Percentiles rank a stretch among this genome's conserved stretches.
phyloP scores from a whole-genome alignment of 2,329 filamentous ascomycete genomes.

The Claviceps pusilla region DNA sequence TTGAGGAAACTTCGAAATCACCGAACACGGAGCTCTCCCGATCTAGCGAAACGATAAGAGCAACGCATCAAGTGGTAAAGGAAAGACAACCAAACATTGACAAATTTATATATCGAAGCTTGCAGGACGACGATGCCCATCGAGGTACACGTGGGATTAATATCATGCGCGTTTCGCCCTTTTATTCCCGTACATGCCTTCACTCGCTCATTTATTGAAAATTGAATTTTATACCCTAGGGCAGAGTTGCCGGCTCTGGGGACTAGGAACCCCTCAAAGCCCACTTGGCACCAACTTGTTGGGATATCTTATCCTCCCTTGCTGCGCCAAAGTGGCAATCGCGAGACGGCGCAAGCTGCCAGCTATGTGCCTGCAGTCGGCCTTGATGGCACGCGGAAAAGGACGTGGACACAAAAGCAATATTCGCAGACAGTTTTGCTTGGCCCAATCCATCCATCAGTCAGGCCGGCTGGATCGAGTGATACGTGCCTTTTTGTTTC shows the following conservation, averaged over 20 bases:
- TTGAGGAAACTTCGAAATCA: not conserved
- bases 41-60: not conserved
- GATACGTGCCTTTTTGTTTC: not conserved
- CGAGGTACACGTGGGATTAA: not conserved
- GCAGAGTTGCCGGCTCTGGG: not conserved
- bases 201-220: conserved; percentile 1
- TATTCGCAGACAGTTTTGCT: not conserved
- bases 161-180: not conserved
- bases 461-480: not conserved
- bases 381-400: not conserved
- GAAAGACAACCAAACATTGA: not conserved
- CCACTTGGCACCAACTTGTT: not conserved
- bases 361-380: not conserved
- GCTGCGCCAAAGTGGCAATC: not conserved
- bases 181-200: not conserved
- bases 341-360: not conserved
- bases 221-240: not conserved
- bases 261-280: not conserved
- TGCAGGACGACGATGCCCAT: too few species aligned
- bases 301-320: not conserved
- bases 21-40: not conserved
- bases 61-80: not conserved
- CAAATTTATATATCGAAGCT: not conserved
- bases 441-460: not conserved
- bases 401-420: not conserved